These are phyloP conservation scores for Penicillium macrosclerotiorum DNA, from an alignment of 495 filamentous ascomycete species.

Conservation along the genomic window DNA sequence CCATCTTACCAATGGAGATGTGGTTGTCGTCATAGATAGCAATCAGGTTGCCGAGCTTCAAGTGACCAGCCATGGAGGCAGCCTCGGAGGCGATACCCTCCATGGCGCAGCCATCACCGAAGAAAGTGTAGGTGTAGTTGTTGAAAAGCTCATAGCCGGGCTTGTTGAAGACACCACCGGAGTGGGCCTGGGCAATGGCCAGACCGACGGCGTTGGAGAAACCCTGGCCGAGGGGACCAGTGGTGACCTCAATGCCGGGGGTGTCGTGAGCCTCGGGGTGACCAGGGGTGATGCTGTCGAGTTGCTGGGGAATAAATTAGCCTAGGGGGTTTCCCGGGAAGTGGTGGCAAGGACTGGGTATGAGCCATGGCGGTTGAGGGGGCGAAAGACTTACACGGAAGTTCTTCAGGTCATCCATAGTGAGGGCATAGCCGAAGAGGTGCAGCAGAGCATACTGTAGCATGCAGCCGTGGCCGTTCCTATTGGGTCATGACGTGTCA, in stretches of 20 bases:
- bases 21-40: conserved; percentile 98
- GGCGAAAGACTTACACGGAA: conserved; percentile 90
- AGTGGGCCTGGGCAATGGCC: conserved; percentile 91
- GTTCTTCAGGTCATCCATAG: conserved; percentile 86
- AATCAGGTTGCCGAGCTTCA: conserved; percentile 97
- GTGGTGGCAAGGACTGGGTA: neutral
- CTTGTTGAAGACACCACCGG: conserved; percentile 92
- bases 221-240: conserved; percentile 93
- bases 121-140: conserved; percentile 96
- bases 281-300: conserved; percentile 94
- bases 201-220: conserved; percentile 95
- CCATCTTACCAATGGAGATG: conserved; percentile 75
- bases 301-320: conserved; percentile 44
- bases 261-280: conserved; percentile 97
- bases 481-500: conserved; percentile 36
- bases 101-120: conserved; percentile 98
- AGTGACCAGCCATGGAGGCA: conserved; percentile 86
- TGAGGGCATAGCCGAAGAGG: conserved; percentile 84
- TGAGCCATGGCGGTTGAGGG: too few relatives aligned
- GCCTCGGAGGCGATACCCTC: conserved; percentile 96
- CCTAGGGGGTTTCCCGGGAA: neutral
- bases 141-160: conserved; percentile 86
- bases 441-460: conserved; percentile 98
- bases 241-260: conserved; percentile 95
- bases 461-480: conserved; percentile 99